Evolutionary conservation across 148 eudicot genomes (phyloP).

Genomic region (Spergularia bocconei): DNA sequence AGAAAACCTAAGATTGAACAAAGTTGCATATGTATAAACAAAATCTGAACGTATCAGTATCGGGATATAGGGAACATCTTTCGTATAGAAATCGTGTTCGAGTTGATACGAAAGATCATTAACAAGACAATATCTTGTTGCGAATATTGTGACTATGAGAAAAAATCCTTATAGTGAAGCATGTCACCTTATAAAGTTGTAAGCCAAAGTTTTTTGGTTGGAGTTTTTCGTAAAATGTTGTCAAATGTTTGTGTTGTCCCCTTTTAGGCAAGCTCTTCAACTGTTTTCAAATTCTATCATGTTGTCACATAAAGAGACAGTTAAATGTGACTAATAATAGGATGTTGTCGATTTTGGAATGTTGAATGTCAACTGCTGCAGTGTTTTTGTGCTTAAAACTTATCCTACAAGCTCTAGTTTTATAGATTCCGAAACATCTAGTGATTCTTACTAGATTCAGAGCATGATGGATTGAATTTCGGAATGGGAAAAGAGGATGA

Average conservation of each 20-base stretch:
- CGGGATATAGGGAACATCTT: background rate
- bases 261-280: background rate
- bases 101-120: background rate
- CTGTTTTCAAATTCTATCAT: background rate
- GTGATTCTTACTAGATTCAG: no score
- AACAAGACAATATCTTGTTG: background rate
- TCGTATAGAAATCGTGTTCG: background rate
- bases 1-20: no score
- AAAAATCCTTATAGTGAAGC: background rate
- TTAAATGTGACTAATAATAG: background rate
- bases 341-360: background rate
- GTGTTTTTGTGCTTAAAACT: no score
- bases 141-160: background rate
- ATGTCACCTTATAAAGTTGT: no score
- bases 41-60: background rate
- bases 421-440: no score
- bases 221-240: no score
- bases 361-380: background rate
- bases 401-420: no score
- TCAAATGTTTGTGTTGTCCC: background rate
- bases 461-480: no score
- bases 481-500: no score
- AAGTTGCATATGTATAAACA: no score
- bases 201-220: no score
- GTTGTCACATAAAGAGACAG: conserved; percentile 1